Evolutionary conservation across 2,329 filamentous ascomycete species (phyloP).

Genomic region (Grosmannia penicillata): DNA sequence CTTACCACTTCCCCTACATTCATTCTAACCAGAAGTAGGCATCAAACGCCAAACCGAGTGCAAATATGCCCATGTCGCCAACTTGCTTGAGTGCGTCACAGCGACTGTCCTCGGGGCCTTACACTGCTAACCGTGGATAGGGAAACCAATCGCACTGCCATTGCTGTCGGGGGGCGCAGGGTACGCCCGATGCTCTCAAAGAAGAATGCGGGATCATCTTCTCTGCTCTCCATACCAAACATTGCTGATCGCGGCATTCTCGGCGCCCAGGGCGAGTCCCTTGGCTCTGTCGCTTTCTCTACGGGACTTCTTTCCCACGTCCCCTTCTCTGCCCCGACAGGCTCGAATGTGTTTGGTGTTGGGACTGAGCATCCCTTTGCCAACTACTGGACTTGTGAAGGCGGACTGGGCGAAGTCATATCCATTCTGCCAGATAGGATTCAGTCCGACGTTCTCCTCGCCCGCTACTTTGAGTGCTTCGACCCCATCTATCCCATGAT

Average conservation of each 20-base stretch:
- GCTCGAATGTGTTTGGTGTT: conserved; percentile 69
- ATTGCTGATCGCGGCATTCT: conserved; percentile 38
- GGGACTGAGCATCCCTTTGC: conserved; percentile 66
- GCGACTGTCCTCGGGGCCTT: not conserved
- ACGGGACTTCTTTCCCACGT: conserved; percentile 56
- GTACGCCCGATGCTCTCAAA: conserved; percentile 40
- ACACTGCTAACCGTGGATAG: conserved; percentile 19
- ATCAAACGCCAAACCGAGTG: conserved; percentile 66
- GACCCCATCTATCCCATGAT: conserved; percentile 75
- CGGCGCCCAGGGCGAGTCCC: conserved; percentile 28
- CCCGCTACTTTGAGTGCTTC: conserved; percentile 53
- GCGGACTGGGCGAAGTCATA: conserved; percentile 60
- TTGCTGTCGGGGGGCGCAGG: conserved; percentile 29
- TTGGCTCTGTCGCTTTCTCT: conserved; percentile 35
- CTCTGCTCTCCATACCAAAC: conserved; percentile 31
- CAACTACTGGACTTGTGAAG: conserved; percentile 74
- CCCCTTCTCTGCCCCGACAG: conserved; percentile 54
- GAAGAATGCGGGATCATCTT: conserved; percentile 23
- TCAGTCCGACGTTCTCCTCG: conserved; percentile 56
- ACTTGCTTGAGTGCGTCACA: conserved; percentile 53
- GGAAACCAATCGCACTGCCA: conserved; percentile 39
- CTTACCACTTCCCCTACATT: too few species aligned
- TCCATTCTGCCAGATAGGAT: conserved; percentile 60
- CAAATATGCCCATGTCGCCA: conserved; percentile 61
- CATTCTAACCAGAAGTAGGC: conserved; percentile 24